Conservation (phyloP, 108 stramenopile genomes). For the Cyclostephanos invisitatus region DNA sequence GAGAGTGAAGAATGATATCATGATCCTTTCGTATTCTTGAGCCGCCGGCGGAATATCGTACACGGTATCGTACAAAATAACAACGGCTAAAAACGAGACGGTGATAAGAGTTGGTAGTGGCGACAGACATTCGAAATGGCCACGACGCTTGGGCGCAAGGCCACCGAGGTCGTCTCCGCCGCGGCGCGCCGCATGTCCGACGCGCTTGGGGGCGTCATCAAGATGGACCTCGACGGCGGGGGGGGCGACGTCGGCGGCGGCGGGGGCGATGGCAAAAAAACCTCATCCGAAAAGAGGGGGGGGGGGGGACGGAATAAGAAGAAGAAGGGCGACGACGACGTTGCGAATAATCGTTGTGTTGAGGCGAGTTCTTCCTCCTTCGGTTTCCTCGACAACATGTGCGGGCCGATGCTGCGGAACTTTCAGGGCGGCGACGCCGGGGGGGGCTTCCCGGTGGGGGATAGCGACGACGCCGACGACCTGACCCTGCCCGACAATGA, state of each 20-base stretch:
- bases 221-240: background rate
- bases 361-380: background rate
- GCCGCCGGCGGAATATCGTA: no score
- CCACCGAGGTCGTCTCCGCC: constrained; percentile 6
- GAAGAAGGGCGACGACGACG: constrained; percentile 10
- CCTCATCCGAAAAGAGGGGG: background rate
- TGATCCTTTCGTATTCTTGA: no score
- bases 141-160: constrained; percentile 20
- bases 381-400: constrained; percentile 46
- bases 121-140: no score
- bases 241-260: no score
- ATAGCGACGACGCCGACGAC: constrained; percentile 31
- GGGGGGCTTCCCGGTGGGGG: background rate
- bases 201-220: background rate
- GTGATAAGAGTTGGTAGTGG: no score
- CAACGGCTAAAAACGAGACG: no score
- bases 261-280: background rate
- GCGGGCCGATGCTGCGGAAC: constrained; percentile 40
- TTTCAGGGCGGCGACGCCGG: constrained; percentile 11
- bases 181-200: constrained; percentile 11
- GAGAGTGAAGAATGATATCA: no score
- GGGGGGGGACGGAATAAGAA: background rate
- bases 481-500: background rate
- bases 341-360: constrained; percentile 1
- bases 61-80: no score